Evolutionary conservation across 257 asterid species (phyloP), one percentile per base, ranked within the genome.

Genomic region (Forsythia suspensa): DNA sequence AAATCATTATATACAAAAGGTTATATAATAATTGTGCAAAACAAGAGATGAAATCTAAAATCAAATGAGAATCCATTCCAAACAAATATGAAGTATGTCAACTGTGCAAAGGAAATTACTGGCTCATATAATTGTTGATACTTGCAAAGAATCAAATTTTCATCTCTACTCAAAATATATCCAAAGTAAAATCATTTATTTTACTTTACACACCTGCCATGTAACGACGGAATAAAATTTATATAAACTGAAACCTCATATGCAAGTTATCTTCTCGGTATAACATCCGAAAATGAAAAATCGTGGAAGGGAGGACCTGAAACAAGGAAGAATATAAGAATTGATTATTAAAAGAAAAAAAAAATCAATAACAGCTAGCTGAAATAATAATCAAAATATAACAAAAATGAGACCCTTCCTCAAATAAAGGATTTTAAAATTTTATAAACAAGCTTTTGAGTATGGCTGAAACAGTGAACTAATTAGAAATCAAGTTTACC

Each of bases 231-330:
- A 29, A 29, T 29, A 1, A 29, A 29, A 0, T 24, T 24, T 29
- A 29, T 29, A 29, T 29, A 29, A 29, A 29, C 34, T 29, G 34
- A 43, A 8, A 43, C 8, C 0, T 43, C 51, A 6, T 43, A 12
- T 43, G 51, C 51, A 51, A 51, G 59, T 15, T 86, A 91, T 74
- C 84, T 86, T 82, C 77, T 73, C 15, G 93, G 96, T 85, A 92
- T 85, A 81, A 92, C 82, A 80, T 94, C 97, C 72, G 77, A 72
- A 77, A 90, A 85, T 21, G 97, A 94, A 81, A 90, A 91, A 77
- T 92, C 97, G 83, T 92, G 97, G 59, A 82, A 82, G 43, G 89
- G 98, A 69, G 92, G 94, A 81, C 96, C 97, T 93, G 94, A 78
- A 83, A 77, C 71, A 68, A 82, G 71, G 69, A 73, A 82, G 59